Conservation (phyloP, 768 basidiomycete genomes). For the Gloeopeniophorella convolvens region DNA sequence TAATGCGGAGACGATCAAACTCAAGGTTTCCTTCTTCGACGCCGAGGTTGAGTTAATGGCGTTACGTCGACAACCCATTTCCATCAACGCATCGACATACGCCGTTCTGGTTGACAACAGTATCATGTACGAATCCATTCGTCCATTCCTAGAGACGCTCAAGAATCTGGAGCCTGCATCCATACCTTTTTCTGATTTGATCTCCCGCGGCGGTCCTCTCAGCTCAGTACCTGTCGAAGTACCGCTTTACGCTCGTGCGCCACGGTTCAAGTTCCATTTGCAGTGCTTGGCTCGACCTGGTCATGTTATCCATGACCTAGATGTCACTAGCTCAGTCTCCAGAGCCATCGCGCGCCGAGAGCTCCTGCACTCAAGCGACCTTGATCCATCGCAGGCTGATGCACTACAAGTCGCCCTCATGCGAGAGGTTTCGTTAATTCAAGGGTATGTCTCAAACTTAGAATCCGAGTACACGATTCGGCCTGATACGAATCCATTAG, state of each 20-base stretch:
- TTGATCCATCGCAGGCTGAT: slow-evolving; percentile 69
- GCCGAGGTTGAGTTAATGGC: slow-evolving; percentile 44
- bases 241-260: slow-evolving; percentile 24
- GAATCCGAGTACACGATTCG: not conserved
- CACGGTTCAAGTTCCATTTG: slow-evolving; percentile 52
- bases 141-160: slow-evolving; percentile 18
- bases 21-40: slow-evolving; percentile 61
- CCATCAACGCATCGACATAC: slow-evolving; percentile 12
- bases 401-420: slow-evolving; percentile 57
- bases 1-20: slow-evolving; percentile 30
- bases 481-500: slow-evolving; percentile 27
- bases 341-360: slow-evolving; percentile 41
- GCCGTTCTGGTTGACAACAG: slow-evolving; percentile 19
- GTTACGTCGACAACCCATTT: slow-evolving; percentile 32
- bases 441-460: slow-evolving; percentile 43
- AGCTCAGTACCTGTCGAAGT: not conserved
- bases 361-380: slow-evolving; percentile 41
- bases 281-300: slow-evolving; percentile 38
- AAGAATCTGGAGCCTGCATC: slow-evolving; percentile 15
- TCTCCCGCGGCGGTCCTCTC: slow-evolving; percentile 3
- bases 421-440: slow-evolving; percentile 58
- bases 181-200: slow-evolving; percentile 9
- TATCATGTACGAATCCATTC: slow-evolving; percentile 14
- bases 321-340: slow-evolving; percentile 36
- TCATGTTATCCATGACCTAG: slow-evolving; percentile 31